These are phyloP conservation scores for Lasiodiplodia sp. DNA, from an alignment of 2,329 filamentous ascomycete species.

Conservation along the genomic window DNA sequence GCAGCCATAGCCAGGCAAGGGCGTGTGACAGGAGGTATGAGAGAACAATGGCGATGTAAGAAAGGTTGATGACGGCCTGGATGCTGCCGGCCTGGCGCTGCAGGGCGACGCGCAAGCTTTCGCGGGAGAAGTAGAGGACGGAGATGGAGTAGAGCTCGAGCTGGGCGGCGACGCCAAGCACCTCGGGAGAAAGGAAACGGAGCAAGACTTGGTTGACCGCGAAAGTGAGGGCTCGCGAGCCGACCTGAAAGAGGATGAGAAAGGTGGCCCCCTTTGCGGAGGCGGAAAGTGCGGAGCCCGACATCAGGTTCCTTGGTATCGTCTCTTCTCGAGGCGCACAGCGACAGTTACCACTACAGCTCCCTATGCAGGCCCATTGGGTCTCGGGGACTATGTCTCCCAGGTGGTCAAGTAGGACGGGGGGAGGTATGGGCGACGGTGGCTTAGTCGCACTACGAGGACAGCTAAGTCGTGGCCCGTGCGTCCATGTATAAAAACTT, in stretches of 20 bases:
- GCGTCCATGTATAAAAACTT: not conserved
- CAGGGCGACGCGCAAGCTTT: conserved; percentile 88
- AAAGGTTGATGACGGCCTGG: conserved; percentile 87
- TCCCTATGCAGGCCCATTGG: not conserved
- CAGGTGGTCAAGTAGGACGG: not conserved
- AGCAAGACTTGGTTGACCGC: conserved; percentile 89
- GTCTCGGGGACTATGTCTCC: not conserved
- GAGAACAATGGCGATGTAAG: conserved; percentile 77
- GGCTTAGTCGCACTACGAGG: not conserved
- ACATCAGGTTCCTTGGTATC: not conserved
- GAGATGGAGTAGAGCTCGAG: conserved; percentile 92
- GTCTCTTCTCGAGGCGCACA: no score
- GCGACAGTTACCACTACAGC: not conserved
- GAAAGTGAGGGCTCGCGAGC: conserved; percentile 89
- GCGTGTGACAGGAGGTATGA: conserved; percentile 70
- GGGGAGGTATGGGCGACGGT: not conserved
- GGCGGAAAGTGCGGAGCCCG: conserved; percentile 45
- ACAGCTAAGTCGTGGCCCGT: not conserved
- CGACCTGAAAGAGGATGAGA: conserved; percentile 86
- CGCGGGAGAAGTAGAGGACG: conserved; percentile 91
- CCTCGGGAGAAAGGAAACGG: conserved; percentile 82
- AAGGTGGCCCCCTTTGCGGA: conserved; percentile 78
- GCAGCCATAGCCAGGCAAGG: conserved; percentile 73
- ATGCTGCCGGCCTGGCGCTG: conserved; percentile 72
- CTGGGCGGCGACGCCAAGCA: conserved; percentile 86